Evolutionary conservation across 305 asterid species (phyloP).

Genomic region (Striga hermonthica): DNA sequence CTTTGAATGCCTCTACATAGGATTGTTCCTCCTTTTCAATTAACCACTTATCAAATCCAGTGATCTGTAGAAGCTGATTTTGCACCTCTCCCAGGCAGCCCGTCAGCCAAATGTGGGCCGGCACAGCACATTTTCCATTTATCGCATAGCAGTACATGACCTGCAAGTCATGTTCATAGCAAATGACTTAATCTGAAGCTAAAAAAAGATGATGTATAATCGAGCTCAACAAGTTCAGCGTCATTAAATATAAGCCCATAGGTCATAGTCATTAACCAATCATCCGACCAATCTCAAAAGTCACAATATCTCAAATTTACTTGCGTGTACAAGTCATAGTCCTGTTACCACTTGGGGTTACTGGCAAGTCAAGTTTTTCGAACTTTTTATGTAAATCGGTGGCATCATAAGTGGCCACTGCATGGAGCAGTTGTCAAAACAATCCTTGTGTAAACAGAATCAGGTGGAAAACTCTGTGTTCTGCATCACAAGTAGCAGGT

Average conservation of each 20-base stretch:
- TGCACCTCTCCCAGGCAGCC: slow-evolving; percentile 86
- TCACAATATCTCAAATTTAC: too few relatives aligned
- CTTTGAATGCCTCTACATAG: slow-evolving; percentile 61
- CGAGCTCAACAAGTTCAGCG: slow-evolving; percentile 20
- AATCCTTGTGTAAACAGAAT: slow-evolving; percentile 7
- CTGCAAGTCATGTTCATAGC: slow-evolving; percentile 44
- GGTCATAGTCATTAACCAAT: too few relatives aligned
- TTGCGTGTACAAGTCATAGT: too few relatives aligned
- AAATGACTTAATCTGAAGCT: slow-evolving; percentile 19
- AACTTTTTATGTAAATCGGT: not conserved
- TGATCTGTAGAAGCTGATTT: slow-evolving; percentile 57
- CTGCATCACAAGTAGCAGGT: too few relatives aligned
- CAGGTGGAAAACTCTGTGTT: slow-evolving; percentile 1
- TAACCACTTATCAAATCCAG: slow-evolving; percentile 86
- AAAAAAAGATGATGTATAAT: slow-evolving; percentile 19
- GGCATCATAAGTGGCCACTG: not conserved
- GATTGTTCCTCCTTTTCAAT: slow-evolving; percentile 74
- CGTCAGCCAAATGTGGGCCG: slow-evolving; percentile 91
- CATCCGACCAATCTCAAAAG: too few relatives aligned
- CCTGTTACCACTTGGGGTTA: too few relatives aligned
- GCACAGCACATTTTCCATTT: slow-evolving; percentile 63
- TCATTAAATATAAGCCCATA: not conserved
- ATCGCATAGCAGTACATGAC: slow-evolving; percentile 86
- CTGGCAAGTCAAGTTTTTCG: not conserved
- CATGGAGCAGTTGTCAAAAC: not conserved